These are phyloP conservation scores for Stagonosporopsis cucurbitacearum DNA, from an alignment of 2,329 filamentous ascomycete genomes.

Conservation along the genomic window DNA sequence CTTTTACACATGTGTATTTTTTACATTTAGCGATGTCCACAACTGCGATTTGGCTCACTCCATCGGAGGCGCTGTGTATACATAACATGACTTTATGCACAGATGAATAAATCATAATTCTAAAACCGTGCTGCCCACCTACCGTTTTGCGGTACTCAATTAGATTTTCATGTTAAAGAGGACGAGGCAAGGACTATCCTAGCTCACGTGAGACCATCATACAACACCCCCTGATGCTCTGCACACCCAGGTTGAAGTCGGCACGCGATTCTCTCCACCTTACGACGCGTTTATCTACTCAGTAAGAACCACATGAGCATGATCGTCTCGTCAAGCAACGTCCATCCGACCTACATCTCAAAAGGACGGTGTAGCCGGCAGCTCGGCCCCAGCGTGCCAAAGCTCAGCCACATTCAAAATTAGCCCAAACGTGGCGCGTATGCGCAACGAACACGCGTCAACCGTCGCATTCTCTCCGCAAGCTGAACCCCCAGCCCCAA, in stretches of 20 bases:
- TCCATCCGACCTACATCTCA: neutral
- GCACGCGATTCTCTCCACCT: neutral
- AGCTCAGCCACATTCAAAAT: constrained; percentile 19
- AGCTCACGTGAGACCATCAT: neutral
- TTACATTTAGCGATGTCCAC: neutral
- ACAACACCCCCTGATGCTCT: neutral
- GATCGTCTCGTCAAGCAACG: neutral
- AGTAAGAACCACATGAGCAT: neutral
- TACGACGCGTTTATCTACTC: neutral
- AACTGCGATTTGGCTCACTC: neutral
- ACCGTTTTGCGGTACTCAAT: neutral
- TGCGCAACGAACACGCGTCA: constrained; percentile 17
- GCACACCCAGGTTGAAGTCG: neutral
- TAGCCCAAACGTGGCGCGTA: constrained; percentile 32
- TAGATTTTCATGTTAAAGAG: neutral
- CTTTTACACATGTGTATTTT: neutral
- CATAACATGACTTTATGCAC: neutral
- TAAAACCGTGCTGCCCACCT: neutral
- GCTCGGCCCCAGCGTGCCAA: constrained; percentile 7
- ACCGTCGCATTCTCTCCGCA: constrained; percentile 14
- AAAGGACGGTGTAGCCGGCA: neutral
- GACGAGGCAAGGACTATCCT: neutral
- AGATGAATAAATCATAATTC: neutral
- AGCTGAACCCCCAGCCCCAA: constrained; percentile 16
- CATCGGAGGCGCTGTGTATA: neutral